phyloP scores from a whole-genome alignment of 1,139 yeast species.

The Saccharomycopsis phalli region DNA sequence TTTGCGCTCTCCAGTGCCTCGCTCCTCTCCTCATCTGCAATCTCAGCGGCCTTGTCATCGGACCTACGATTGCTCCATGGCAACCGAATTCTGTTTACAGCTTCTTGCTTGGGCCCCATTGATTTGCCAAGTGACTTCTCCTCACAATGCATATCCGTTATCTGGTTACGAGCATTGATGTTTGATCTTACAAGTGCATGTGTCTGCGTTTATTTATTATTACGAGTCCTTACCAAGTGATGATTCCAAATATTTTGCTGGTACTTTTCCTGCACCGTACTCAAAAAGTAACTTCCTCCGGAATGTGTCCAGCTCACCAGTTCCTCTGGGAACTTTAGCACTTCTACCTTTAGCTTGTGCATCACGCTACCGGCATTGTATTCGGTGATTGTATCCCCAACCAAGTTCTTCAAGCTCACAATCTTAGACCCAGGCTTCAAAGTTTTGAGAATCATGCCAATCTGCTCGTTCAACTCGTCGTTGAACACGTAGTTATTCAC shows the following conservation, averaged over 20 bases:
- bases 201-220: background rate
- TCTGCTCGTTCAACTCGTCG: slow-evolving; percentile 56
- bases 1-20: background rate
- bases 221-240: slow-evolving; percentile 8
- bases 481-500: slow-evolving; percentile 82
- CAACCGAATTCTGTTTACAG: too few species aligned
- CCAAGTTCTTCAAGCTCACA: slow-evolving; percentile 66
- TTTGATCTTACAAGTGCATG: too few species aligned
- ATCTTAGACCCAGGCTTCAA: slow-evolving; percentile 69
- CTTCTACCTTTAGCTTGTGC: slow-evolving; percentile 57
- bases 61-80: too few species aligned
- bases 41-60: too few species aligned
- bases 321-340: slow-evolving; percentile 55
- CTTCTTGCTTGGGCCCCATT: too few species aligned
- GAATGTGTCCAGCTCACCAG: slow-evolving; percentile 89
- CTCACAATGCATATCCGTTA: too few species aligned
- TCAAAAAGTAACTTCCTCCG: slow-evolving; percentile 44
- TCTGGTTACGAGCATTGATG: too few species aligned
- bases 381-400: slow-evolving; percentile 15
- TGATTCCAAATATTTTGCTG: slow-evolving; percentile 1
- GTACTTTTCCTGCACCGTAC: slow-evolving; percentile 12
- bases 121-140: too few species aligned
- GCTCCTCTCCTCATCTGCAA: background rate
- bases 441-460: slow-evolving; percentile 49
- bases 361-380: slow-evolving; percentile 50